Evolutionary conservation across 2,329 filamentous ascomycete genomes (phyloP).

Genomic region (Nannizziopsis arthrosporioides): DNA sequence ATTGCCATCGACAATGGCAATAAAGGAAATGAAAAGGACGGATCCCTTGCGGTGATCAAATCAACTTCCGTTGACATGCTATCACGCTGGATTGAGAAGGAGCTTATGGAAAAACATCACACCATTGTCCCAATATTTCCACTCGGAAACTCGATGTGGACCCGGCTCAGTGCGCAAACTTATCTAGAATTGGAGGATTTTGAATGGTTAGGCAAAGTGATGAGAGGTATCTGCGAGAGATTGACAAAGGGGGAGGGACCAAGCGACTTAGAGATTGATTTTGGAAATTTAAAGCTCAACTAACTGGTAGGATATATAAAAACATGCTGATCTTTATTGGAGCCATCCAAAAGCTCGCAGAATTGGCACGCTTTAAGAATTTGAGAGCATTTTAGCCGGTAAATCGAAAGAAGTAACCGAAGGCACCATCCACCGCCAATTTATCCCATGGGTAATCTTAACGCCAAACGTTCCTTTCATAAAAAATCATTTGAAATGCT

Average conservation of each 20-base stretch:
- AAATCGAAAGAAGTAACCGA: no score
- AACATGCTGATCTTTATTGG: no score
- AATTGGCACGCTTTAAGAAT: no score
- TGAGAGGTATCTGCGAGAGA: conserved; percentile 47
- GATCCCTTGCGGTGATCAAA: conserved; percentile 22
- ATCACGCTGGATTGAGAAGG: conserved; percentile 47
- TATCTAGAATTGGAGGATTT: conserved; percentile 76
- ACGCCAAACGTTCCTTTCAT: no score
- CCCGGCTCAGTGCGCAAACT: conserved; percentile 65
- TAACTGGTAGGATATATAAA: no score
- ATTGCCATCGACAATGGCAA: conserved; percentile 34
- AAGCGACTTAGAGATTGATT: background rate
- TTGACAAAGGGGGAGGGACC: conserved; percentile 3
- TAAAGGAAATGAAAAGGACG: conserved; percentile 11
- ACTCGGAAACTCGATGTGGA: conserved; percentile 55
- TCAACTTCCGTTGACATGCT: conserved; percentile 33
- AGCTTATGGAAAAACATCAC: conserved; percentile 47
- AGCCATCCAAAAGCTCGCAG: no score
- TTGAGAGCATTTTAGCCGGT: no score
- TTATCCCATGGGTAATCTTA: no score
- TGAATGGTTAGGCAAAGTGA: conserved; percentile 50
- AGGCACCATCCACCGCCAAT: no score
- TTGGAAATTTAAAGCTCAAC: conserved; percentile 1
- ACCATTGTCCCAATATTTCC: conserved; percentile 59
- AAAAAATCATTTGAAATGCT: no score